phyloP scores from a whole-genome alignment of 495 filamentous ascomycete species.

The Chlorociboria aeruginascens region DNA sequence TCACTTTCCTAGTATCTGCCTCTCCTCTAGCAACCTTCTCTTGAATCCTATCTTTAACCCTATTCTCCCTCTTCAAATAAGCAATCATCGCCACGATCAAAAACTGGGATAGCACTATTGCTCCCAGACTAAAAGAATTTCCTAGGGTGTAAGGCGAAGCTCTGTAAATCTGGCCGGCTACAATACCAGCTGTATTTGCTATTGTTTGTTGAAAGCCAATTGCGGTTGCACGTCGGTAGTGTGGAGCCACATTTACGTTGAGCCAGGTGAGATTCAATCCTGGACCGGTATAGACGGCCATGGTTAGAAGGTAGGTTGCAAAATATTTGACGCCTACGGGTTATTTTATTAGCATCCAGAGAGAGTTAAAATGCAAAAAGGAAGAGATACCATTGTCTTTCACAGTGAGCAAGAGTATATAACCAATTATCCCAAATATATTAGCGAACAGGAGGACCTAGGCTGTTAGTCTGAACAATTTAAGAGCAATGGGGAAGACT shows the following conservation, averaged over 20 bases:
- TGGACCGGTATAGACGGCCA: constrained; percentile 36
- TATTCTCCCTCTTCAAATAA: constrained; percentile 32
- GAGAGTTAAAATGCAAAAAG: constrained; percentile 3
- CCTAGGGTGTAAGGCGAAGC: constrained; percentile 38
- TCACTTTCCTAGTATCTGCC: constrained; percentile 31
- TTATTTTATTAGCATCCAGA: not conserved
- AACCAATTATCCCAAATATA: constrained; percentile 37
- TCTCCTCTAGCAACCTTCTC: constrained; percentile 28
- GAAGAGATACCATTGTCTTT: constrained; percentile 19
- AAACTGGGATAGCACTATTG: constrained; percentile 28
- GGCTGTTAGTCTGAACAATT: constrained; percentile 3
- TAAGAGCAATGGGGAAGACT: not conserved
- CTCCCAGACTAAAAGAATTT: constrained; percentile 34
- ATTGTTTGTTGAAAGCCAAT: constrained; percentile 44
- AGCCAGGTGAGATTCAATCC: constrained; percentile 45
- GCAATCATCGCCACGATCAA: constrained; percentile 25
- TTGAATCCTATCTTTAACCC: constrained; percentile 34
- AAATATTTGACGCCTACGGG: constrained; percentile 36
- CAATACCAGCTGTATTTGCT: constrained; percentile 43
- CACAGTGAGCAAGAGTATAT: constrained; percentile 34
- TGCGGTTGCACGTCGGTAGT: constrained; percentile 41
- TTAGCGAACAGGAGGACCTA: constrained; percentile 31
- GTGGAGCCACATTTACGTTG: constrained; percentile 44
- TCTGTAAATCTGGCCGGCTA: constrained; percentile 41
- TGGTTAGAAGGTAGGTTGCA: constrained; percentile 40